Percentiles rank a stretch among this genome's conserved stretches.
phyloP scores from a whole-genome alignment of 2,329 filamentous ascomycete species.

The Monosporascus sp. region DNA sequence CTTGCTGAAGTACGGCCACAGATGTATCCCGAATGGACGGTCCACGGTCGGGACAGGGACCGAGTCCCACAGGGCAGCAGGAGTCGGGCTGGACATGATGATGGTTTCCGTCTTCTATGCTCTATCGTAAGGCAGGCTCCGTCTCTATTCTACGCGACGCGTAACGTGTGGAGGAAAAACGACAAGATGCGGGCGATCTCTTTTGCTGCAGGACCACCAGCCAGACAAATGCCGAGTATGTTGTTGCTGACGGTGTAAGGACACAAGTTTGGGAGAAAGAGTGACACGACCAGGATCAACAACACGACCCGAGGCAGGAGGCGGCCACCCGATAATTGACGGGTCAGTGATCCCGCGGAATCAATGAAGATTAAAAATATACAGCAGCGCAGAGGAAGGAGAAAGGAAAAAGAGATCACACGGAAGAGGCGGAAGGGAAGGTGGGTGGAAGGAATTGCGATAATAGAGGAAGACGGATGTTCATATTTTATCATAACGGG shows the following conservation, averaged over 20 bases:
- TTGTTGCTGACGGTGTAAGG: constrained; percentile 22
- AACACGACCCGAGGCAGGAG: constrained; percentile 6
- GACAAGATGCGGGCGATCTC: too few relatives aligned
- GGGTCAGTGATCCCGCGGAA: background rate
- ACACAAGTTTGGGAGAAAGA: constrained; percentile 34
- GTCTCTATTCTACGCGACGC: background rate
- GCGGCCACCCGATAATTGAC: background rate
- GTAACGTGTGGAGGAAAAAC: too few relatives aligned
- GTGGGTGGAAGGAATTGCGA: background rate
- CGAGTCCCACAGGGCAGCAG: constrained; percentile 47
- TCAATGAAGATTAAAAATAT: constrained; percentile 1
- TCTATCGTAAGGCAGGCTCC: background rate
- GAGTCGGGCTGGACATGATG: constrained; percentile 23
- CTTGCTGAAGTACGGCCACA: constrained; percentile 95
- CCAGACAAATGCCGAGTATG: background rate
- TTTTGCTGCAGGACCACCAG: too few relatives aligned
- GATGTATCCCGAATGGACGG: constrained; percentile 80
- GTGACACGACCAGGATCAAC: constrained; percentile 28
- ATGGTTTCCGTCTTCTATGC: background rate
- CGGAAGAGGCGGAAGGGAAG: constrained; percentile 9
- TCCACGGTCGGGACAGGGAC: constrained; percentile 76
- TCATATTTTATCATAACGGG: background rate
- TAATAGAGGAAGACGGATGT: background rate
- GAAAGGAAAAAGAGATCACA: constrained; percentile 12
- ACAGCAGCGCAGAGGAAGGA: constrained; percentile 3